Base-by-base conservation (phyloP, 2,329 filamentous ascomycete species). In the Fusarium fracticaudum region DNA sequence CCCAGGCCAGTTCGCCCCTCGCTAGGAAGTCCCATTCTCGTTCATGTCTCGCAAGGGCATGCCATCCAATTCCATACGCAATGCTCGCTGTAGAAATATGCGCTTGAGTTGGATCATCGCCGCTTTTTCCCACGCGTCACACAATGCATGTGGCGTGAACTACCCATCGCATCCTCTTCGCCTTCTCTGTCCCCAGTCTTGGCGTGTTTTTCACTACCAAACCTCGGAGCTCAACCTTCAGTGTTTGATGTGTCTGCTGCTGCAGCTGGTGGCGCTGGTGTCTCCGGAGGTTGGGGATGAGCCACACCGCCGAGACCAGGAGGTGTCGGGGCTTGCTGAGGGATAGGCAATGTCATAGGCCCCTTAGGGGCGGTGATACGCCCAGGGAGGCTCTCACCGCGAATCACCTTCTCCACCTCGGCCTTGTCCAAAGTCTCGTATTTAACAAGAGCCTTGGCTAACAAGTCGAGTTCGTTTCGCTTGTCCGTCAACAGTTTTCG, bases 401-500 rank as follows among this genome's bases (percentile, higher is more conserved):
- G 90, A 73, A 99, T 91, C 11, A 98, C 94, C 85, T 93, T 94
- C 82, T 95, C 91, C 72, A 98, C 97, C 83, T 99, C 96, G 7
- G 93, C 91, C 82, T 92, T 93, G 81, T 93, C 93, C 59, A 99
- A 85, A 0, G 95, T 98, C 86, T 99, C 96, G 82, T 98, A 98
- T 83, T 98, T 92, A 40, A 99, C 91, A 15, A 99, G 88, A 11
- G 95, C 96, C 79, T 95, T 91, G 35, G 96, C 96, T 15, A 99
- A 86, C 17, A 94, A 86, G 78, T 99, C 96, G 13, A 99, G 88
- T 82, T 98, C 96, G 67, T 93, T 92, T 64, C 95, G 91, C 81
- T 93, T 94, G 41, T 90, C 89, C 3, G 88, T 90, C 53, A 99
- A 84, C 9, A 98, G 87, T 53, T 89, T 88, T 51, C 87, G 84